These are phyloP conservation scores for Tricholoma bakamatsutake DNA, from an alignment of 768 basidiomycete species.

Conservation along the genomic window DNA sequence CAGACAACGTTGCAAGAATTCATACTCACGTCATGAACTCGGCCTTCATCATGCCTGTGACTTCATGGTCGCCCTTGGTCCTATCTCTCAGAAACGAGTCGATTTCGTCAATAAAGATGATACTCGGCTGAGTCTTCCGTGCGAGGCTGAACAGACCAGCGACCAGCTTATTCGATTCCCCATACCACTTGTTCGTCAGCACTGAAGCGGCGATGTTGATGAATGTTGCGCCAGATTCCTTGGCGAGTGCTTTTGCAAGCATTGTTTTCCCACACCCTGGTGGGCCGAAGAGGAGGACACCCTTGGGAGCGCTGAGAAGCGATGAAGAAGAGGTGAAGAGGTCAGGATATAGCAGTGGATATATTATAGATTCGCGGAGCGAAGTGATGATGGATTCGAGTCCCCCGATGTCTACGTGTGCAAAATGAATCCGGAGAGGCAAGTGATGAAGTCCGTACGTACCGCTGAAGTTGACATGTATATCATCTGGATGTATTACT, in stretches of 20 bases:
- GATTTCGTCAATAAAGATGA: conserved; percentile 99
- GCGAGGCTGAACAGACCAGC: conserved; percentile 93
- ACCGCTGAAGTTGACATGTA: conserved; percentile 72
- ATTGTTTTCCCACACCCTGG: conserved; percentile 99
- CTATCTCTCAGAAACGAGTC: conserved; percentile 92
- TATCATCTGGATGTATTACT: conserved; percentile 89
- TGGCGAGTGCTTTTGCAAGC: conserved; percentile 97
- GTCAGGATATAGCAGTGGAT: conserved; percentile 85
- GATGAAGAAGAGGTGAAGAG: conserved; percentile 79
- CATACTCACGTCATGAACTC: conserved; percentile 82
- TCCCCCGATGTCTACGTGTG: conserved; percentile 76
- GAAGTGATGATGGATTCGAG: conserved; percentile 86
- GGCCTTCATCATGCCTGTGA: conserved; percentile 98
- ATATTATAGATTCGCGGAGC: conserved; percentile 93
- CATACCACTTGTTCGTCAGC: conserved; percentile 45
- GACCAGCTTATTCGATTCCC: conserved; percentile 82
- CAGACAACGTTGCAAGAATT: background rate
- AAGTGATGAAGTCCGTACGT: conserved; percentile 10
- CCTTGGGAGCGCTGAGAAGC: conserved; percentile 88
- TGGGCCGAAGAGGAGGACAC: conserved; percentile 92
- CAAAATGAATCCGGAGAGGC: conserved; percentile 10
- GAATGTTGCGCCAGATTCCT: conserved; percentile 95
- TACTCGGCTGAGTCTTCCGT: conserved; percentile 86
- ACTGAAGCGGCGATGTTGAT: conserved; percentile 55
- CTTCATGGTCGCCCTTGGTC: conserved; percentile 88